A percentile compares a stretch with the other conserved stretches of the same genome.
phyloP scores from a whole-genome alignment of 2,329 filamentous ascomycete species.

The Neurospora crassa region DNA sequence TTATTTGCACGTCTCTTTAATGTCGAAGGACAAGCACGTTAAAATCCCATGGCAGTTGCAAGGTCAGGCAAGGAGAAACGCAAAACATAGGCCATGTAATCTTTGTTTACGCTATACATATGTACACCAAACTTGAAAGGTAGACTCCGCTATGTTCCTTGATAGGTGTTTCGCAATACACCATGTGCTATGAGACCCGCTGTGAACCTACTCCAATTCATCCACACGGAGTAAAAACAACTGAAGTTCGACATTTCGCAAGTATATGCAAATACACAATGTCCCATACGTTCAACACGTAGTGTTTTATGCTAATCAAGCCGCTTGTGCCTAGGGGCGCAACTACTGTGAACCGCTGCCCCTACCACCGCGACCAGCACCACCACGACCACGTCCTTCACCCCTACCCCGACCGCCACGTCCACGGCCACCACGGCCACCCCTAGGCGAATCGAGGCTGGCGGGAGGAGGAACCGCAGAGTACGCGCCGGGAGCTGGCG shows the following conservation, averaged over 20 bases:
- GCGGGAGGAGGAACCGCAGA: slow-evolving; percentile 52
- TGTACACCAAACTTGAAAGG: not conserved
- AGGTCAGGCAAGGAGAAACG: not conserved
- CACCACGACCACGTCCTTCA: slow-evolving; percentile 27
- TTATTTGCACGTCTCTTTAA: not conserved
- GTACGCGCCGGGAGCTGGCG: slow-evolving; percentile 26
- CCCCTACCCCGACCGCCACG: slow-evolving; percentile 27
- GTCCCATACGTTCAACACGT: not conserved
- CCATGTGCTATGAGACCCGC: not conserved
- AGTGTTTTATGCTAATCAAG: not conserved
- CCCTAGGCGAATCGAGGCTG: slow-evolving; percentile 37
- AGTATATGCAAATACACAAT: not conserved
- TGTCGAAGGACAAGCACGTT: not conserved
- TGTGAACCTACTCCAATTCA: not conserved
- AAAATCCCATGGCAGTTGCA: not conserved
- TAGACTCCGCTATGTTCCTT: not conserved
- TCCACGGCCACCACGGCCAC: slow-evolving; percentile 26
- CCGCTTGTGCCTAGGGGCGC: not conserved
- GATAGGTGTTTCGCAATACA: not conserved
- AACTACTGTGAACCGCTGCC: not conserved
- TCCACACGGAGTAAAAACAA: not conserved
- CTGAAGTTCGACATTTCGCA: not conserved
- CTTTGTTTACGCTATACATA: not conserved
- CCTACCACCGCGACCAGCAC: slow-evolving; percentile 7
- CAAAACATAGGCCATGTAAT: not conserved